phyloP scores from a whole-genome alignment of 306 rosid species.

The Abrus pulchellus region DNA sequence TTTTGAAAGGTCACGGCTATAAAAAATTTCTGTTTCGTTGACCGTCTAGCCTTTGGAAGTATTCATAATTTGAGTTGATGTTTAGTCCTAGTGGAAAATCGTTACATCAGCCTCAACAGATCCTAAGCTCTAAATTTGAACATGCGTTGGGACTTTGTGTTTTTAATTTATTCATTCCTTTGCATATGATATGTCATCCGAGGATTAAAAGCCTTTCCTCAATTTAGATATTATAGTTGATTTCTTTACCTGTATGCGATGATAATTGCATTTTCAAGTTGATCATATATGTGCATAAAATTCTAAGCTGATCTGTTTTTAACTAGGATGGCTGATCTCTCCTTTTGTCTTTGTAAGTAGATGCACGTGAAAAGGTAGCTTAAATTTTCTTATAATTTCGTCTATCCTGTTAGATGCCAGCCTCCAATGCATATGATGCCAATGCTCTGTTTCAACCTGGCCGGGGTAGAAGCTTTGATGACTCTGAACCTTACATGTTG shows the following conservation, averaged over 20 bases:
- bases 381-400: constrained; percentile 43
- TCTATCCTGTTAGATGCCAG: constrained; percentile 67
- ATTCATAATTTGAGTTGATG: constrained; percentile 17
- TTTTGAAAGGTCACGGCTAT: not conserved
- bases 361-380: not conserved
- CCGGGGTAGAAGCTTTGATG: constrained; percentile 82
- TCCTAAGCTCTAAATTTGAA: constrained; percentile 8
- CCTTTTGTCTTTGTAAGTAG: constrained; percentile 14
- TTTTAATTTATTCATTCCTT: constrained; percentile 2
- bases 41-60: not conserved
- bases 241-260: not conserved
- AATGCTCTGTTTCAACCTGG: constrained; percentile 57
- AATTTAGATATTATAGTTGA: constrained; percentile 11
- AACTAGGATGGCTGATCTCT: constrained; percentile 20
- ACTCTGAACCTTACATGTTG: constrained; percentile 72
- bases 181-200: not conserved
- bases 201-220: constrained; percentile 1
- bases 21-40: not conserved
- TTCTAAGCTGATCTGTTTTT: not conserved
- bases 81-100: not conserved
- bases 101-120: not conserved
- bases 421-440: constrained; percentile 61
- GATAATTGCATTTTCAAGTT: constrained; percentile 15
- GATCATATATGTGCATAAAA: not conserved
- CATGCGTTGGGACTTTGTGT: not conserved